These are phyloP conservation scores for Cymbopogon citratus DNA, from an alignment of 176 grass and related monocot species.

Conservation along the genomic window DNA sequence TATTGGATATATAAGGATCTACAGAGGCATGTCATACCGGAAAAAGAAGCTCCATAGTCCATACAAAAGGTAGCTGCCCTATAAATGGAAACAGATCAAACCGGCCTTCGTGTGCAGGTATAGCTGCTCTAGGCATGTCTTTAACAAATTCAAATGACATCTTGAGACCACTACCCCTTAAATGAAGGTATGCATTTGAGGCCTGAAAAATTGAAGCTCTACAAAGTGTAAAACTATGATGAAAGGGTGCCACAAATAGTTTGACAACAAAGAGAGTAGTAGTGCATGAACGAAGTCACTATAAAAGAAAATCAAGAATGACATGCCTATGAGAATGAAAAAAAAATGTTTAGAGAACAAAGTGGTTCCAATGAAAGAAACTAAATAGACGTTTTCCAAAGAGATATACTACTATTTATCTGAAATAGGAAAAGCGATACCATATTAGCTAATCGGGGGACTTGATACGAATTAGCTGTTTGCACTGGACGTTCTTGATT, in stretches of 20 bases:
- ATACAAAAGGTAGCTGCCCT: slow-evolving; percentile 44
- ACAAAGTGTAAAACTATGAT: slow-evolving; percentile 9
- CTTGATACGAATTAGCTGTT: neutral
- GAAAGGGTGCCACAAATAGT: neutral
- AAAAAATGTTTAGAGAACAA: neutral
- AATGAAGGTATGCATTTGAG: slow-evolving; percentile 40
- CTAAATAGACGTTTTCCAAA: neutral
- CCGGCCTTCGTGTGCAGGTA: neutral
- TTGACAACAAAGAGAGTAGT: neutral
- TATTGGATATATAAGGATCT: neutral
- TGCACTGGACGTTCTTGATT: neutral
- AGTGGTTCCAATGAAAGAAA: neutral
- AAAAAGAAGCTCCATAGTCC: slow-evolving; percentile 51
- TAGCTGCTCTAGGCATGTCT: slow-evolving; percentile 43
- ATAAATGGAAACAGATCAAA: slow-evolving; percentile 33
- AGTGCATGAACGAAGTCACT: neutral
- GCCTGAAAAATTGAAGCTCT: slow-evolving; percentile 31
- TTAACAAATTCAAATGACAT: slow-evolving; percentile 53
- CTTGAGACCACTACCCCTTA: slow-evolving; percentile 28
- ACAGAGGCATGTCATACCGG: slow-evolving; percentile 31
- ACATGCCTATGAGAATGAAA: neutral
- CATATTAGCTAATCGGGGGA: slow-evolving; percentile 44
- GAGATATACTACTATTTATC: neutral
- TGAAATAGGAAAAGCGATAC: slow-evolving; percentile 20
- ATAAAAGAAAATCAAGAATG: slow-evolving; percentile 3